Conservation (phyloP, 768 basidiomycete genomes). For the Calvatia gigantea region DNA sequence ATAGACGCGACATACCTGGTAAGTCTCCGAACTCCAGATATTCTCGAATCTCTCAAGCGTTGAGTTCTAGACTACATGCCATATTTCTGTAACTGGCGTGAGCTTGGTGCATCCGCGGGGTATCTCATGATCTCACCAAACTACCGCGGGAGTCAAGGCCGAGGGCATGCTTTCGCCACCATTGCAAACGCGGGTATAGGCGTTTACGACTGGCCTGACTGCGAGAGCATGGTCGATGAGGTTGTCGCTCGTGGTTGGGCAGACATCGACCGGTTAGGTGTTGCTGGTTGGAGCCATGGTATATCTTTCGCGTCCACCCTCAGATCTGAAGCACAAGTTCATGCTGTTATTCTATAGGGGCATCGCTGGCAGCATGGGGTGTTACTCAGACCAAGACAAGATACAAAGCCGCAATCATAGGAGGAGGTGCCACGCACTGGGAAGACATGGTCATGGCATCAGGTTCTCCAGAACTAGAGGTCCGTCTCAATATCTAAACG, state of each 20-base stretch:
- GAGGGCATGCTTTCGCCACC: conserved; percentile 29
- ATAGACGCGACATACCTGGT: conserved; percentile 26
- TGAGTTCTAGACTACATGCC: conserved; percentile 31
- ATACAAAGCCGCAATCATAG: conserved; percentile 32
- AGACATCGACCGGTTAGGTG: conserved; percentile 26
- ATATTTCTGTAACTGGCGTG: conserved; percentile 36
- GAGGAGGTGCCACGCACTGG: conserved; percentile 33
- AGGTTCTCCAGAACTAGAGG: conserved; percentile 32
- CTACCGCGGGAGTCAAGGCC: conserved; percentile 34
- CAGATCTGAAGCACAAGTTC: neutral
- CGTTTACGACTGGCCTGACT: conserved; percentile 29
- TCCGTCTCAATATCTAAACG: conserved; percentile 7
- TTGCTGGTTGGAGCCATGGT: conserved; percentile 37
- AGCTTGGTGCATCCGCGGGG: conserved; percentile 29
- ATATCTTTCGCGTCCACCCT: neutral
- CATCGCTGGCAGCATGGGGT: conserved; percentile 33
- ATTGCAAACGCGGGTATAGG: conserved; percentile 28
- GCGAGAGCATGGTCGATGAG: conserved; percentile 34
- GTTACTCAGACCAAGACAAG: conserved; percentile 30
- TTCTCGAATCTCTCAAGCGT: neutral
- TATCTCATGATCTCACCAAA: conserved; percentile 34
- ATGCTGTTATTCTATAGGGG: conserved; percentile 17
- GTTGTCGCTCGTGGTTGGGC: conserved; percentile 27
- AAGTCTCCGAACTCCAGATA: neutral
- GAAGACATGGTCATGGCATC: conserved; percentile 35